Evolutionary conservation across 2,329 filamentous ascomycete genomes (phyloP).

Genomic region (Neonectria hederae): DNA sequence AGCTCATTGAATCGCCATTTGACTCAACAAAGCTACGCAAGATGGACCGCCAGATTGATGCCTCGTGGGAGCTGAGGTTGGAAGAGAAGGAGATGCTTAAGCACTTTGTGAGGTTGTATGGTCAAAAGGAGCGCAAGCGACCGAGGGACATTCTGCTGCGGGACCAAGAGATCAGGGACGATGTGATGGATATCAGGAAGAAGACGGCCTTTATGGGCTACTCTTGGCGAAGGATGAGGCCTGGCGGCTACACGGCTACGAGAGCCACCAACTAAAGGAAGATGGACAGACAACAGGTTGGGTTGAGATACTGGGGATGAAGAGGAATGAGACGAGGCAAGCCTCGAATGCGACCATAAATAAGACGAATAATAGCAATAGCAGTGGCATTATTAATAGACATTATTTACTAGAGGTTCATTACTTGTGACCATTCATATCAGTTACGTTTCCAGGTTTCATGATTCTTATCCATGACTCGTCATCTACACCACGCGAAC

Average conservation of each 20-base stretch:
- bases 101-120: slow-evolving; percentile 61
- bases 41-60: slow-evolving; percentile 60
- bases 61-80: slow-evolving; percentile 44
- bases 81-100: slow-evolving; percentile 57
- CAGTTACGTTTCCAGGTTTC: slow-evolving; percentile 23
- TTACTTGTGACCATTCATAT: slow-evolving; percentile 26
- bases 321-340: background rate
- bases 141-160: slow-evolving; percentile 86
- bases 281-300: background rate
- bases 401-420: slow-evolving; percentile 35
- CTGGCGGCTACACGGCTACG: slow-evolving; percentile 43
- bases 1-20: slow-evolving; percentile 58
- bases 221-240: slow-evolving; percentile 72
- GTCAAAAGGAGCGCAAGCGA: slow-evolving; percentile 76
- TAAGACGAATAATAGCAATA: background rate
- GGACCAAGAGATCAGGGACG: slow-evolving; percentile 71
- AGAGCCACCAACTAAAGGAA: slow-evolving; percentile 11
- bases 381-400: slow-evolving; percentile 38
- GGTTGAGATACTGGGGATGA: background rate
- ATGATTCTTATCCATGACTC: slow-evolving; percentile 34
- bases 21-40: slow-evolving; percentile 59
- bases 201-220: slow-evolving; percentile 89
- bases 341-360: background rate
- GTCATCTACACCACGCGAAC: slow-evolving; percentile 13
- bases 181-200: slow-evolving; percentile 83